These are phyloP conservation scores for Alternaria sp. DNA, from an alignment of 2,329 filamentous ascomycete species.

Conservation along the genomic window DNA sequence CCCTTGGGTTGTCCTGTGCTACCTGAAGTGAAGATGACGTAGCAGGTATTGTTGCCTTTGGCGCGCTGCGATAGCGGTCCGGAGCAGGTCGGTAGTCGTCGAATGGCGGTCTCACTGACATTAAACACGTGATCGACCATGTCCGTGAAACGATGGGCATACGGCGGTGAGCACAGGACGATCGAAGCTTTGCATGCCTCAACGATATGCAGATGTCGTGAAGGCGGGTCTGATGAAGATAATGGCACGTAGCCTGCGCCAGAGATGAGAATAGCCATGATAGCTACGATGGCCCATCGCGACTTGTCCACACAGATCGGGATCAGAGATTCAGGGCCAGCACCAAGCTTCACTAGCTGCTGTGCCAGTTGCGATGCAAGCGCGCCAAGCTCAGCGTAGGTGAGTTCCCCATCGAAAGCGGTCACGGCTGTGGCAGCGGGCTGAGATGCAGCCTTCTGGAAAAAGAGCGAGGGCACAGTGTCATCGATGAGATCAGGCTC, in stretches of 20 bases:
- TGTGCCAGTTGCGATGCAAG: constrained; percentile 35
- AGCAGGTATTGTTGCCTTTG: constrained; percentile 30
- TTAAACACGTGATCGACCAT: constrained; percentile 25
- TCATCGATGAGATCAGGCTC: constrained; percentile 30
- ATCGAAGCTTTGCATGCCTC: constrained; percentile 34
- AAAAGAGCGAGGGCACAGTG: constrained; percentile 35
- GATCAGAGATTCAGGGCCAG: constrained; percentile 42
- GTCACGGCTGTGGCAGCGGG: constrained; percentile 33
- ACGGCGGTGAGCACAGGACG: constrained; percentile 37
- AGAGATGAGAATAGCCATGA: constrained; percentile 46
- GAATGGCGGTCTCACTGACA: constrained; percentile 25
- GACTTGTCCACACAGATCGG: constrained; percentile 48
- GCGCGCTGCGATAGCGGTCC: constrained; percentile 17
- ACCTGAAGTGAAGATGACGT: constrained; percentile 43
- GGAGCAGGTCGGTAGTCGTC: constrained; percentile 16
- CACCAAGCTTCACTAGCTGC: constrained; percentile 37
- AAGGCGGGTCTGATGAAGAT: constrained; percentile 34
- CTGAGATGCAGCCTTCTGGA: constrained; percentile 21
- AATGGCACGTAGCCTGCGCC: constrained; percentile 43
- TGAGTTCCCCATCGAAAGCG: constrained; percentile 40
- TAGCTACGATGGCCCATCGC: constrained; percentile 44
- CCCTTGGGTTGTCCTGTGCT: constrained; percentile 44
- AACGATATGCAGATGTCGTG: constrained; percentile 36
- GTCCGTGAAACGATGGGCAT: constrained; percentile 24
- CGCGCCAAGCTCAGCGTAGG: constrained; percentile 33